Evolutionary conservation across 352 stramenopile species (phyloP), one percentile per base, ranked within the genome.

Genomic region (Hyaloperonospora brassicae): DNA sequence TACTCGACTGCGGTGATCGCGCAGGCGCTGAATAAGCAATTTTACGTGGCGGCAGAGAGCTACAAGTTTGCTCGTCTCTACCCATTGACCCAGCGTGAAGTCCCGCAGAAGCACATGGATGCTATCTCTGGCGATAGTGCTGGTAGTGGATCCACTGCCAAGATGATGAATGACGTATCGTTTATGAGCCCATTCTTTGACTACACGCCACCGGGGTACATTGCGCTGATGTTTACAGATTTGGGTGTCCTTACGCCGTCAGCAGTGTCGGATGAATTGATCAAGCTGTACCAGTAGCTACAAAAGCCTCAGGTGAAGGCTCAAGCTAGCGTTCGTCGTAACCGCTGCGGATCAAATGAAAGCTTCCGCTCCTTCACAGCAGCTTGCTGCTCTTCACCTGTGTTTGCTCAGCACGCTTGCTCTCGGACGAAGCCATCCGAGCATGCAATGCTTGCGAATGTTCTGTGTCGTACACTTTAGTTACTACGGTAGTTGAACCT

Each of bases 11-110:
- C 94, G 0, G 80, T 98, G 42, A 88, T 97, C 61, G 95, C 96
- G 6, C 88, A 97, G 62, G 93, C 95, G 25, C 77, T 97, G 64
- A 95, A 96, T 41, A 98, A 98, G 52, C 95, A 96, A 12, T 97
- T 99, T 66, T 99, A 98, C 80, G 96, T 98, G 13, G 96, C 95
- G 0, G 95, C 95, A 3, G 95, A 99, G 72, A 97, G 86, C 61
- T 98, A 98, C 76, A 99, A 98, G 64, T 99, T 99, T 73, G 94
- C 95, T 23, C 89, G 96, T 27, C 68, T 98, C 52, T 99, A 98
- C 70, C 96, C 96, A n/a, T 68, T 99, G 46, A 97, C 91, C 51
- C 96, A 99, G 73, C 72, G 82, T 41, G 96, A 98, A 72, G 74
- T 98, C 27, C 86, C 89, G 22, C 76, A 92, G 55, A 86, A 76